Conservation (phyloP, 495 filamentous ascomycete species). For the Daldinia vernicosa region DNA sequence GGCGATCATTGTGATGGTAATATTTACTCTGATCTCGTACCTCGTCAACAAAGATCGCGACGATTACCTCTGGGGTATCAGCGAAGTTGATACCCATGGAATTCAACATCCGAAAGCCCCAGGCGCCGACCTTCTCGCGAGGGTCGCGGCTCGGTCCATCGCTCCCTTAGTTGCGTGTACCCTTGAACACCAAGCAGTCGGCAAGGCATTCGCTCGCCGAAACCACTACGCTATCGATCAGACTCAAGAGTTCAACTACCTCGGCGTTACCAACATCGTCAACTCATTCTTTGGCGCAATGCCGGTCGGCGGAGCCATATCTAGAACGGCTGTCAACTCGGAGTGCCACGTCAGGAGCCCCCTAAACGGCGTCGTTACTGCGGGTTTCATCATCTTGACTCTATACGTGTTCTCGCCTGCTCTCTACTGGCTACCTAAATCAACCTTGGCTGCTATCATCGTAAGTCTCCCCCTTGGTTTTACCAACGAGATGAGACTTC, state of each 20-base stretch:
- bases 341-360: constrained; percentile 55
- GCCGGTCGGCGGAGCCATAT: constrained; percentile 60
- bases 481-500: background rate
- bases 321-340: constrained; percentile 61
- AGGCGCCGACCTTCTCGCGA: constrained; percentile 45
- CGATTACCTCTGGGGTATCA: constrained; percentile 52
- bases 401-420: constrained; percentile 59
- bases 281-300: constrained; percentile 61
- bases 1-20: constrained; percentile 56
- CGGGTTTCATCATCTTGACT: constrained; percentile 57
- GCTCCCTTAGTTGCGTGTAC: constrained; percentile 57
- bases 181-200: constrained; percentile 61
- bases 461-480: constrained; percentile 21
- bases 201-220: constrained; percentile 55
- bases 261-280: constrained; percentile 58
- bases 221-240: constrained; percentile 60
- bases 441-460: constrained; percentile 58
- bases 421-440: constrained; percentile 62
- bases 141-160: constrained; percentile 52
- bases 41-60: constrained; percentile 56
- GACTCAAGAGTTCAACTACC: constrained; percentile 59
- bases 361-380: constrained; percentile 56
- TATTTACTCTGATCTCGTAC: constrained; percentile 59
- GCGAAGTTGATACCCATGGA: constrained; percentile 54
- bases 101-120: constrained; percentile 54